These are phyloP conservation scores for Sclerotinia trifoliorum DNA, from an alignment of 2,329 filamentous ascomycete species.

Conservation along the genomic window DNA sequence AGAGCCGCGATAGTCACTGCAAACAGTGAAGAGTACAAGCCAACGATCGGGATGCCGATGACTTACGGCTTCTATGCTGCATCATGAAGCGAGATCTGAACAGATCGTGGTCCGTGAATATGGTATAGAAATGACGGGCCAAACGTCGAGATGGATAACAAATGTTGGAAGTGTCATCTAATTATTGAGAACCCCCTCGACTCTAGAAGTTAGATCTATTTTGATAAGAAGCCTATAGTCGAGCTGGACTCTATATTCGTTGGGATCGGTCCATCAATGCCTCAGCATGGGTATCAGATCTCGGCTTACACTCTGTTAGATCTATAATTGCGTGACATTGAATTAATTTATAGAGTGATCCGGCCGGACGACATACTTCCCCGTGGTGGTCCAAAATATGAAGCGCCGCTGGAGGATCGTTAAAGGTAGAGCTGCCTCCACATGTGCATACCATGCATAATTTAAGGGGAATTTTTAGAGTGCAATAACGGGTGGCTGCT, in stretches of 20 bases:
- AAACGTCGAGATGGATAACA: background rate
- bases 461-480: conserved; percentile 8
- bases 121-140: background rate
- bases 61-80: background rate
- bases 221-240: conserved; percentile 3
- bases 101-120: background rate
- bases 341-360: background rate
- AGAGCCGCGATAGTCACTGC: background rate
- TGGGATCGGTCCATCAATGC: background rate
- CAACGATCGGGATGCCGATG: conserved; percentile 14
- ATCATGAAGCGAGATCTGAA: conserved; percentile 1
- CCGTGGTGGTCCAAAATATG: conserved; percentile 9
- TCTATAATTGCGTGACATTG: conserved; percentile 2
- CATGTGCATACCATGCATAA: background rate
- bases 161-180: background rate
- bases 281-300: conserved; percentile 7
- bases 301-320: background rate
- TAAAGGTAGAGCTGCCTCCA: background rate
- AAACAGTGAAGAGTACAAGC: background rate
- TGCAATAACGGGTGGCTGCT: conserved; percentile 18
- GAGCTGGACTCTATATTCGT: background rate
- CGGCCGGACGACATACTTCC: conserved; percentile 4
- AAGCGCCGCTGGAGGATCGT: background rate
- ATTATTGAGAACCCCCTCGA: background rate
- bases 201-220: background rate